Evolutionary conservation across 2,329 filamentous ascomycete species (phyloP).

Genomic region (Chlorencoelia australis): DNA sequence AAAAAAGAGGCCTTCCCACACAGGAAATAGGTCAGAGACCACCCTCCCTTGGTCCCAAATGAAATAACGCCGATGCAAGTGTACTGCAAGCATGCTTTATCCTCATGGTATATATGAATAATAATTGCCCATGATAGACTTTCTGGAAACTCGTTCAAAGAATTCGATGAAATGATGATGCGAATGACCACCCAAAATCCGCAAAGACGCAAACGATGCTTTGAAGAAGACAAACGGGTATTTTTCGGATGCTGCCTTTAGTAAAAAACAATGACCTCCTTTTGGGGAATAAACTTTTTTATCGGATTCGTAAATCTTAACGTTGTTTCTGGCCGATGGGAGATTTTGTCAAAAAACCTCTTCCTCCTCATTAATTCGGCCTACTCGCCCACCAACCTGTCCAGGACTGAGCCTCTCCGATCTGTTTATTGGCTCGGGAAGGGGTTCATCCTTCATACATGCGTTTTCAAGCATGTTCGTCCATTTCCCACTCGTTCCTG

Average conservation of each 20-base stretch:
- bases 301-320: not conserved
- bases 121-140: too few relatives aligned
- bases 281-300: not conserved
- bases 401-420: slow-evolving; percentile 22
- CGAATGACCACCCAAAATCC: too few relatives aligned
- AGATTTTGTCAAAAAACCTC: slow-evolving; percentile 17
- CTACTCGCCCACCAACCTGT: slow-evolving; percentile 13
- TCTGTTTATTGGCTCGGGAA: slow-evolving; percentile 32
- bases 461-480: slow-evolving; percentile 96
- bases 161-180: too few relatives aligned
- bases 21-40: too few relatives aligned
- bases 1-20: too few relatives aligned
- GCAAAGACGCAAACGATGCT: slow-evolving; percentile 4
- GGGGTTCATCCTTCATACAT: slow-evolving; percentile 82
- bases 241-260: not conserved
- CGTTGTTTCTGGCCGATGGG: not conserved
- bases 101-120: too few relatives aligned
- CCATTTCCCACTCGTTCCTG: slow-evolving; percentile 95
- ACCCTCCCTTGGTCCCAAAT: too few relatives aligned
- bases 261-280: not conserved
- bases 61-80: too few relatives aligned
- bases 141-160: too few relatives aligned
- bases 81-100: too few relatives aligned
- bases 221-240: slow-evolving; percentile 1
- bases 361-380: slow-evolving; percentile 25